Evolutionary conservation across 2,329 filamentous ascomycete genomes (phyloP), one percentile per base, ranked within the genome.

Genomic region (Xylaria sp.): DNA sequence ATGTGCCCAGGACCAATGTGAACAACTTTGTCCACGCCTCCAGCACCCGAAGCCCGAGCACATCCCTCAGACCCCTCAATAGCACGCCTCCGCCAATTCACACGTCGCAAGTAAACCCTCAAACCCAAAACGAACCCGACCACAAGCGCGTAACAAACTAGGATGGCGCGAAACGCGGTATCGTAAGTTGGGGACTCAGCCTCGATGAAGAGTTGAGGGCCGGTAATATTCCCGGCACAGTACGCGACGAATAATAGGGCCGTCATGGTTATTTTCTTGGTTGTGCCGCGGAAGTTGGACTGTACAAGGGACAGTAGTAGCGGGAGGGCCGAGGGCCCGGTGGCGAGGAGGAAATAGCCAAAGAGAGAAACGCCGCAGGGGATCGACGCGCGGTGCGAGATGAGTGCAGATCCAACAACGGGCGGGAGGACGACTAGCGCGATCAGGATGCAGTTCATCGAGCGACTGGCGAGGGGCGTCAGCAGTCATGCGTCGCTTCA

Each of bases 201-300:
- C 2, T 78, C 70, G 44, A 74, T 76, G 71, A 86, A 87, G 66
- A 86, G 79, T 44, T 86, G 83, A 2, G 85, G 84, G 0, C 84
- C 84, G 1, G 77, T 75, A 46, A 87, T 85, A 61, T 86, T 87
- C 1, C 84, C 84, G 1, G 78, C 72, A 54, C 84, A 86, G 66
- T 86, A 87, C 3, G 79, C 80, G 9, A 85, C 68, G 64, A 87
- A 85, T 3, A 86, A 71, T 67, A 86, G 67, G 0, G 82, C 82
- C 1, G 82, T 86, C 57, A 86, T 81, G 6, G 83, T 85, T 79
- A 85, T 84, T 72, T 86, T 87, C 76, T 87, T 87, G 31, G 84
- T 85, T 19, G 85, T 81, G 15, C 84, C 84, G 11, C 80, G 78
- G 65, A 81, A 84, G 68, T 87, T 86, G 15, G 81, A 78, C 68